Evolutionary conservation across 495 filamentous ascomycete species (phyloP), one percentile per base, ranked within the genome.

Genomic region (Sabuloglossum arenarium): DNA sequence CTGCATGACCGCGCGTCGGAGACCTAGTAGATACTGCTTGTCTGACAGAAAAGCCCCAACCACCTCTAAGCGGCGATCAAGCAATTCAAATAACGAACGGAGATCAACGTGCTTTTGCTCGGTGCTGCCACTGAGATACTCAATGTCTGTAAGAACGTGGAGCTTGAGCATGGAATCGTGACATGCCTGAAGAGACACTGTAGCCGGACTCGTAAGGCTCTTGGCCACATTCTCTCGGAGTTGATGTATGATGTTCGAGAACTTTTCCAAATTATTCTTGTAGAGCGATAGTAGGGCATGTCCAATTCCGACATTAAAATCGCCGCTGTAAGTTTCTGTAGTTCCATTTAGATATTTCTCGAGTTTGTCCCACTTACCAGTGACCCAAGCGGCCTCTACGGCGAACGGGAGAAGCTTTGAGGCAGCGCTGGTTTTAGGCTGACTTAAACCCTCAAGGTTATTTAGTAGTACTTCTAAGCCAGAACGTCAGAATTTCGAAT

Each of bases 21-120:
- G 72, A 1, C 88, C 84, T n/a, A 99, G 75, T 27, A 99, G 68
- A 62, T 94, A 94, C 66, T 97, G 90, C 66, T 97, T 96, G 63
- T 97, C 86, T 43, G 81, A 77, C 27, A 84, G 77, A 62, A 87
- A 94, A 3, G 87, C 82, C 1, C 91, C 91, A 10, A 99, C 67
- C 10, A 89, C 75, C 63, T 89, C 83, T 50, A 97, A 69, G 9
- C 93, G 83, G 39, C 82, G 76, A 61, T 82, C 75, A 14, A 96
- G 69, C 9, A 79, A 75, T 59, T 72, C 68, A 0, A 81, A 64
- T 24, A 88, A 63, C 21, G 66, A 66, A 29, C 59, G 62, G 65
- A 51, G 67, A 55, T 70, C 64, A 12, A 67, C 70, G 29, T 73
- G 66, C 14, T 66, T 65, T 27, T 65, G 58, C 42, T 68, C 65